Conservation (phyloP, 2,329 filamentous ascomycete genomes). For the Furcasterigmium furcatum region DNA sequence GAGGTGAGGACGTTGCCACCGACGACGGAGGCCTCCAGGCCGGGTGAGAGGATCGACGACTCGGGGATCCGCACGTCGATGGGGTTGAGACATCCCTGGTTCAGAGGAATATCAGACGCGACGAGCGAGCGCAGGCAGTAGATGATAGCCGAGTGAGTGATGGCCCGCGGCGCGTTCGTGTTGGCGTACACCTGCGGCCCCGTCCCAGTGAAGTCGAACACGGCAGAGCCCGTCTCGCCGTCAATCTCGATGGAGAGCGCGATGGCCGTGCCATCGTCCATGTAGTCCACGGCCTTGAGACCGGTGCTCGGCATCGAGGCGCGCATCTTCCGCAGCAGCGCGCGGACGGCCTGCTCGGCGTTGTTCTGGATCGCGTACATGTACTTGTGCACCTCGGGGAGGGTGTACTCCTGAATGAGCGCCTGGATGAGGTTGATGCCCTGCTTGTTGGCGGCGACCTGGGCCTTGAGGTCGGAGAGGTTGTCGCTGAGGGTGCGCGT, state of each 20-base stretch:
- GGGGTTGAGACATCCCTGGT: conserved; percentile 79
- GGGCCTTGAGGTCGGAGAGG: conserved; percentile 71
- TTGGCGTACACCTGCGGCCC: conserved; percentile 47
- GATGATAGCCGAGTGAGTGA: conserved; percentile 32
- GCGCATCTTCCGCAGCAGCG: conserved; percentile 31
- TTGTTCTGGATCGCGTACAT: conserved; percentile 14
- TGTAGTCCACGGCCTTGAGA: conserved; percentile 67
- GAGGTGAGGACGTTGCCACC: conserved; percentile 79
- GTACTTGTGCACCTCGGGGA: conserved; percentile 67
- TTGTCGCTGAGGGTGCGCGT: conserved; percentile 73
- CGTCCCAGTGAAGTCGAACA: conserved; percentile 48
- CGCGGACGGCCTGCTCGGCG: conserved; percentile 10
- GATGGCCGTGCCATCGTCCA: conserved; percentile 56
- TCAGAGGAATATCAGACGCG: conserved; percentile 83
- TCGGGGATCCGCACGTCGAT: conserved; percentile 73
- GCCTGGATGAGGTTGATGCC: conserved; percentile 72
- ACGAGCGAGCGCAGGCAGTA: conserved; percentile 71
- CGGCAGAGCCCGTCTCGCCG: conserved; percentile 59
- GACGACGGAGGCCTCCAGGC: conserved; percentile 74
- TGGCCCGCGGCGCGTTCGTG: conserved; percentile 24
- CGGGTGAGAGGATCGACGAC: conserved; percentile 71
- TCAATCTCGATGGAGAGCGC: conserved; percentile 47
- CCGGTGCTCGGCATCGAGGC: conserved; percentile 64
- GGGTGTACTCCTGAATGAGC: conserved; percentile 74
- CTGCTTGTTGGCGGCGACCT: conserved; percentile 72